These are phyloP conservation scores for Helichrysum umbraculigerum DNA, from an alignment of 129 eudicot species.

Conservation along the genomic window DNA sequence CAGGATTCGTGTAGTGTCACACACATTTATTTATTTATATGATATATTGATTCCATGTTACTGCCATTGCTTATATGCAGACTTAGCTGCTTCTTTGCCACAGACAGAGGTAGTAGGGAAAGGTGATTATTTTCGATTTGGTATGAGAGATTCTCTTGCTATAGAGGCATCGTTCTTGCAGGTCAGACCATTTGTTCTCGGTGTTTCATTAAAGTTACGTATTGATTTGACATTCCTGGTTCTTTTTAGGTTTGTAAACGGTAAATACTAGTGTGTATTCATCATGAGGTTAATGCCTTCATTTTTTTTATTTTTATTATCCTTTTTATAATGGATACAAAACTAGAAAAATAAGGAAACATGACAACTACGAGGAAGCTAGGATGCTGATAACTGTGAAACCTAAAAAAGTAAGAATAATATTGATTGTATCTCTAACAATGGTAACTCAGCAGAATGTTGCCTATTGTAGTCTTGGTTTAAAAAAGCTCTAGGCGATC, in stretches of 20 bases:
- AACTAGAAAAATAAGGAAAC: neutral
- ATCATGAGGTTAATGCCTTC: neutral
- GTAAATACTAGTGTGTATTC: neutral
- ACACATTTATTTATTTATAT: slow-evolving; percentile 7
- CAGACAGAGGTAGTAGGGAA: slow-evolving; percentile 81
- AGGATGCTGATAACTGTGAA: neutral
- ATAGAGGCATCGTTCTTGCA: slow-evolving; percentile 96
- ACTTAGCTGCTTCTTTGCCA: slow-evolving; percentile 87
- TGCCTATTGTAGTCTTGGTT: slow-evolving; percentile 22
- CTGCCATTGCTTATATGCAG: slow-evolving; percentile 43
- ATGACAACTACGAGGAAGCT: neutral
- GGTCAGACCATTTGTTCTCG: slow-evolving; percentile 41
- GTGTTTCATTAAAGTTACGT: neutral
- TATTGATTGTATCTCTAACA: neutral
- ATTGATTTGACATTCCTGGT: slow-evolving; percentile 7
- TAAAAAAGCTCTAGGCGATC: too few species aligned
- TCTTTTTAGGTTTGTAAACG: neutral
- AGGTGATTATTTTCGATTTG: slow-evolving; percentile 95
- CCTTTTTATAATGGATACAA: neutral
- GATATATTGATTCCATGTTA: neutral
- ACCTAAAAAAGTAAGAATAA: neutral
- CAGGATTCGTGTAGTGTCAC: neutral
- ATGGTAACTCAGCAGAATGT: neutral
- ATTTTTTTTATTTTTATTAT: too few species aligned
- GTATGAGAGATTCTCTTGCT: slow-evolving; percentile 99